phyloP scores from a whole-genome alignment of 129 eudicot genomes.

The Logfia minima region DNA sequence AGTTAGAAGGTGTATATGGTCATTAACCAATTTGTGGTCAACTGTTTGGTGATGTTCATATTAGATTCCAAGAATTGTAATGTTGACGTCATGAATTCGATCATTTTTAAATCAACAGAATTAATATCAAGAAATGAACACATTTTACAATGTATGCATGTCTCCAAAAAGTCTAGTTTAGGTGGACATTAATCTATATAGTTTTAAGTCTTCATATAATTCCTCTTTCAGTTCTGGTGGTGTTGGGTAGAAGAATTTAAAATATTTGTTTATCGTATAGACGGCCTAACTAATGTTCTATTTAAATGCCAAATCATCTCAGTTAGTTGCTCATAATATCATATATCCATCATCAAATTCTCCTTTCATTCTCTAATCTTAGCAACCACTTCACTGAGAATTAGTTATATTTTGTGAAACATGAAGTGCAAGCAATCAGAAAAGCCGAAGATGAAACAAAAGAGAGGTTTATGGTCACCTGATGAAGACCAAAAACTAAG shows the following conservation, averaged over 20 bases:
- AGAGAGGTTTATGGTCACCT: slow-evolving; percentile 92
- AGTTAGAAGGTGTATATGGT: slow-evolving; percentile 4
- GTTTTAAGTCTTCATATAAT: slow-evolving; percentile 6
- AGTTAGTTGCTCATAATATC: slow-evolving; percentile 16
- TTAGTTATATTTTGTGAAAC: not conserved
- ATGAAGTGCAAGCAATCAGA: slow-evolving; percentile 52
- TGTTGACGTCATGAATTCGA: slow-evolving; percentile 8
- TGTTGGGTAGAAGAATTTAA: slow-evolving; percentile 13
- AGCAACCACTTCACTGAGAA: not conserved
- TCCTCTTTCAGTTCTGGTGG: slow-evolving; percentile 11
- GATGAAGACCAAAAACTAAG: slow-evolving; percentile 79
- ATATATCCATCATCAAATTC: slow-evolving; percentile 27
- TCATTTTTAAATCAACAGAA: not conserved
- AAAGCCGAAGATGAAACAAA: slow-evolving; percentile 55
- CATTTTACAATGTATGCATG: not conserved
- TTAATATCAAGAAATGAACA: not conserved
- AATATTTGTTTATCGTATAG: slow-evolving; percentile 12
- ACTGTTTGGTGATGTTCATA: slow-evolving; percentile 26
- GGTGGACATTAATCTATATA: slow-evolving; percentile 18
- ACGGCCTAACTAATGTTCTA: slow-evolving; percentile 6
- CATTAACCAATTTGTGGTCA: slow-evolving; percentile 22
- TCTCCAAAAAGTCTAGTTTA: slow-evolving; percentile 24
- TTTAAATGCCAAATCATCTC: slow-evolving; percentile 15
- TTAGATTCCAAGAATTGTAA: slow-evolving; percentile 27
- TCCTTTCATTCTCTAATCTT: slow-evolving; percentile 22